Percentiles rank a stretch among this genome's conserved stretches.
These are phyloP conservation scores for Setaria viridis DNA, from an alignment of 202 grass and related monocot genomes.

Conservation along the genomic window DNA sequence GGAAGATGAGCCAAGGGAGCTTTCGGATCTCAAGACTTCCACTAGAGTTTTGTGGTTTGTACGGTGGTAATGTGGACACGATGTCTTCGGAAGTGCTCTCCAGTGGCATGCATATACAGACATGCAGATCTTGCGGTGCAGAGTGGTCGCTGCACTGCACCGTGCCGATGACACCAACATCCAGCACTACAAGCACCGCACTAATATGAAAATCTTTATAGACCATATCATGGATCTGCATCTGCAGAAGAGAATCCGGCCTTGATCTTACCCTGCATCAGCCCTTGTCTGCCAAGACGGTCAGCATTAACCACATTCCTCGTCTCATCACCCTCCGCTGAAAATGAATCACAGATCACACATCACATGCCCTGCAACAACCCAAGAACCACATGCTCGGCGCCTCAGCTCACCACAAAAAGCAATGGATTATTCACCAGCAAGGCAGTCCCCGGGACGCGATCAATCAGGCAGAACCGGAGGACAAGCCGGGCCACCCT, in stretches of 20 bases:
- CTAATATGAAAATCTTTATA: not conserved
- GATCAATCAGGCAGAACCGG: conserved; percentile 41
- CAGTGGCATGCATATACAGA: not conserved
- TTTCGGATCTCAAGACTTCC: not conserved
- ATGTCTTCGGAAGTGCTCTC: conserved; percentile 13
- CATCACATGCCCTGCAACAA: conserved; percentile 38
- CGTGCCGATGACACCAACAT: conserved; percentile 10
- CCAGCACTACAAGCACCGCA: not conserved
- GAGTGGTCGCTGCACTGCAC: not conserved
- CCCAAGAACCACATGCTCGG: conserved; percentile 9
- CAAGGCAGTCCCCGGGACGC: not conserved
- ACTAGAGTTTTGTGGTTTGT: not conserved
- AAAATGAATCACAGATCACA: conserved; percentile 37
- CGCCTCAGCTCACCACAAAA: not conserved
- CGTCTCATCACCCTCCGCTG: not conserved
- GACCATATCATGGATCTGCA: conserved; percentile 24
- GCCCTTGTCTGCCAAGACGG: conserved; percentile 38
- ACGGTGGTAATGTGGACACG: not conserved
- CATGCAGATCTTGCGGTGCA: not conserved
- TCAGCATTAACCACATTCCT: conserved; percentile 28
- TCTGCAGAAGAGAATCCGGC: conserved; percentile 29
- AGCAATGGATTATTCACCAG: conserved; percentile 1
- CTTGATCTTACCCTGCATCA: conserved; percentile 24
- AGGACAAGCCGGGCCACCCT: conserved; percentile 28
- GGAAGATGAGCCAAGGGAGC: no score